A percentile compares a stretch with the other conserved stretches of the same genome.
These are phyloP conservation scores for Irpex sp. DNA, from an alignment of 1,284 basidiomycete genomes.

Conservation along the genomic window DNA sequence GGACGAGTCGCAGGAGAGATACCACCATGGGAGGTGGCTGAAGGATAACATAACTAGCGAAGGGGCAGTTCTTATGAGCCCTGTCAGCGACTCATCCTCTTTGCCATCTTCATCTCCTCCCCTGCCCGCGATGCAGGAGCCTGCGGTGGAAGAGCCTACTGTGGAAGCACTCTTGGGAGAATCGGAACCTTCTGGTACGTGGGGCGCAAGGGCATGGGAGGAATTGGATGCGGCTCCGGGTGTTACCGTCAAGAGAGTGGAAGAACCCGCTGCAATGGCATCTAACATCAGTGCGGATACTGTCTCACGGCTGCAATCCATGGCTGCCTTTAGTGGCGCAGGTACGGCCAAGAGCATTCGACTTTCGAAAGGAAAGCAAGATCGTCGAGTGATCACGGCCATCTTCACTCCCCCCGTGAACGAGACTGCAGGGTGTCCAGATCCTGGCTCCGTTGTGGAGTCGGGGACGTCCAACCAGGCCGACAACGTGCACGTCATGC, in stretches of 20 bases:
- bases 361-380: slow-evolving; percentile 7
- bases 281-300: background rate
- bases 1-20: slow-evolving; percentile 9
- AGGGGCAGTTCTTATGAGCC: slow-evolving; percentile 14
- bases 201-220: slow-evolving; percentile 44
- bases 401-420: slow-evolving; percentile 24
- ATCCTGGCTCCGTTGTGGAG: background rate
- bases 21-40: slow-evolving; percentile 14
- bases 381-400: slow-evolving; percentile 29
- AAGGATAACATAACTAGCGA: slow-evolving; percentile 18
- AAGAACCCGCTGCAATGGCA: slow-evolving; percentile 8
- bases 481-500: background rate
- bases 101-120: slow-evolving; percentile 10
- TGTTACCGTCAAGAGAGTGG: slow-evolving; percentile 34
- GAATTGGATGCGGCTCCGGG: slow-evolving; percentile 30
- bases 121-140: slow-evolving; percentile 8
- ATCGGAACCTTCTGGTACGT: slow-evolving; percentile 20
- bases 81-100: slow-evolving; percentile 7
- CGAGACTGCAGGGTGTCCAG: background rate
- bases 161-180: slow-evolving; percentile 44
- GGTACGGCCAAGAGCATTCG: background rate
- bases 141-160: slow-evolving; percentile 35
- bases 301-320: background rate
- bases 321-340: background rate
- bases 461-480: background rate